Evolutionary conservation across 208 protist genomes (phyloP), one percentile per base, ranked within the genome.

Genomic region (Trypanosoma melophagium): DNA sequence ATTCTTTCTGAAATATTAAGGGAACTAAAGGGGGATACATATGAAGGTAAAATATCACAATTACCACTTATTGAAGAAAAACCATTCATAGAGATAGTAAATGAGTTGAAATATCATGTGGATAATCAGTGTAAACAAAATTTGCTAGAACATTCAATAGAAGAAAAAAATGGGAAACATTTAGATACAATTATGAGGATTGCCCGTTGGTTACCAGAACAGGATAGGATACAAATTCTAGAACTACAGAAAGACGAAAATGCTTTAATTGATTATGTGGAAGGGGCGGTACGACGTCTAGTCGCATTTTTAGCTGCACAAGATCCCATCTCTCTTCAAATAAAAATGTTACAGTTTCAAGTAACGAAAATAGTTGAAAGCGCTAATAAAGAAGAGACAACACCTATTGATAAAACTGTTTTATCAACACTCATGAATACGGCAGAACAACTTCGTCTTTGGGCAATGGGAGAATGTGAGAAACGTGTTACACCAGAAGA

Each of bases 161-260:
- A 62, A 54, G 60, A 22, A 12, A n/a, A 35, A 14, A 12, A 42
- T 40, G 28, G 63, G 13, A 68, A 49, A 38, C 42, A 19, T 12
- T 49, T 49, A 31, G 61, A 68, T 4, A 16, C n/a, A 9, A 24
- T 74, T 22, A 69, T 64, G 69, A 62, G 61, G 24, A 68, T 74
- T 74, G 40, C 25, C 12, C 60, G 69, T 51, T 74, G 53, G 42
- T 22, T 74, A 40, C 69, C 69, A 12, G 53, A 64, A 40, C 21
- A 55, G n/a, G 55, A 74, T 64, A 25, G 22, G 47, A 47, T 41
- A n/a, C 3, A 44, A 41, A 44, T 38, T 16, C 10, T 19, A n/a
- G 40, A 63, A 59, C 5, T 56, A 12, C 2, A 8, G 17, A 40
- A 52, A 22, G 40, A 71, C 59, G 44, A 51, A 55, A 61, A 64